phyloP scores from a whole-genome alignment of 306 rosid genomes.

The Vigna trinervia region DNA sequence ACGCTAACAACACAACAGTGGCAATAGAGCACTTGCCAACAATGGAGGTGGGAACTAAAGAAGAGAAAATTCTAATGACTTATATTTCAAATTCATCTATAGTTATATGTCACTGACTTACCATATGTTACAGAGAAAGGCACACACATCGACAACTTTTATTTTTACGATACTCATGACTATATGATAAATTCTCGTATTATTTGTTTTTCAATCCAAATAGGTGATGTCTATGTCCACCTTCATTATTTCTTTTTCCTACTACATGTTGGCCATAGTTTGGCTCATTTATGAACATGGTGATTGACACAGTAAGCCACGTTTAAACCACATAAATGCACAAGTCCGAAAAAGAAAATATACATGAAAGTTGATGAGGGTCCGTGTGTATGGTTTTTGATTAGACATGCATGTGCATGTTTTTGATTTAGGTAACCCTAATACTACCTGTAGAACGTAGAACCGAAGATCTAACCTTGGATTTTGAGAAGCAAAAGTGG shows the following conservation, averaged over 20 bases:
- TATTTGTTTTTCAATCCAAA: slow-evolving; percentile 8
- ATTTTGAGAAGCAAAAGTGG: slow-evolving; percentile 42
- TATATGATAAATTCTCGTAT: no score
- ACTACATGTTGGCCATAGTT: neutral
- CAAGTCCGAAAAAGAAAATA: neutral
- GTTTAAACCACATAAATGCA: slow-evolving; percentile 8
- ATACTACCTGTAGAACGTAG: neutral
- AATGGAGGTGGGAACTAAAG: no score
- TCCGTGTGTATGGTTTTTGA: neutral
- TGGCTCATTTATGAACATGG: neutral
- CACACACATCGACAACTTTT: no score
- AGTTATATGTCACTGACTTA: no score
- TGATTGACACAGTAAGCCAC: neutral
- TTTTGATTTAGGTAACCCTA: slow-evolving; percentile 14
- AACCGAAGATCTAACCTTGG: neutral
- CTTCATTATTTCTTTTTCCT: neutral
- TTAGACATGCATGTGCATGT: slow-evolving; percentile 29
- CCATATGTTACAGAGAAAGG: no score
- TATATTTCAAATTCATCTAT: no score
- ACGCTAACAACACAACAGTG: no score
- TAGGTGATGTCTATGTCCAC: slow-evolving; percentile 1
- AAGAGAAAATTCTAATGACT: no score
- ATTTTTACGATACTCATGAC: no score
- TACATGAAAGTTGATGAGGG: neutral
- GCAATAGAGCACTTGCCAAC: no score